phyloP scores from a whole-genome alignment of 2,329 filamentous ascomycete genomes.

The Talaromyces piceae region DNA sequence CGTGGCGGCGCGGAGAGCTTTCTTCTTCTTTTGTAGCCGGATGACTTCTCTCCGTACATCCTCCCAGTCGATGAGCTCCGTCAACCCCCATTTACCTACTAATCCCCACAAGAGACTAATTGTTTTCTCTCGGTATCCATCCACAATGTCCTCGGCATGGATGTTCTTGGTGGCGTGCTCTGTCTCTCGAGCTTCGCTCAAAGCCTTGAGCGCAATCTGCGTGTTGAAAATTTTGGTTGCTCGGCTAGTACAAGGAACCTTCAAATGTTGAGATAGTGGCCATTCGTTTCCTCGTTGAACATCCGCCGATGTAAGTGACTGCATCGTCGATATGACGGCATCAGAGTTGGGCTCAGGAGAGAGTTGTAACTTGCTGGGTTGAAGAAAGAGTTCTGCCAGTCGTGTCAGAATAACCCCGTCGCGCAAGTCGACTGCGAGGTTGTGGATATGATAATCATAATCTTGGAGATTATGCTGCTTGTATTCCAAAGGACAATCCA shows the following conservation, averaged over 20 bases:
- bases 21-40: slow-evolving; percentile 31
- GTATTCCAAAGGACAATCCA: slow-evolving; percentile 50
- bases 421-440: slow-evolving; percentile 55
- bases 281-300: slow-evolving; percentile 32
- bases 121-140: slow-evolving; percentile 59
- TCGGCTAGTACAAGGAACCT: slow-evolving; percentile 49
- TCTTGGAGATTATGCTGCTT: slow-evolving; percentile 53
- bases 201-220: slow-evolving; percentile 48
- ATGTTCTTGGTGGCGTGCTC: slow-evolving; percentile 37
- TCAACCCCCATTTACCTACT: slow-evolving; percentile 50
- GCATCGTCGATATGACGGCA: slow-evolving; percentile 34
- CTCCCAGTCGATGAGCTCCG: slow-evolving; percentile 47
- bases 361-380: slow-evolving; percentile 28
- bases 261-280: slow-evolving; percentile 51
- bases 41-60: slow-evolving; percentile 47
- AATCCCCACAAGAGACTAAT: slow-evolving; percentile 54
- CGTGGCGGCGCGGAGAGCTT: slow-evolving; percentile 11
- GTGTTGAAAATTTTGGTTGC: slow-evolving; percentile 54
- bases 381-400: slow-evolving; percentile 52
- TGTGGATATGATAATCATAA: slow-evolving; percentile 50
- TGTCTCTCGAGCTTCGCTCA: slow-evolving; percentile 39
- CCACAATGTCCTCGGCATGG: slow-evolving; percentile 52
- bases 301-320: slow-evolving; percentile 41
- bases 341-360: slow-evolving; percentile 13
- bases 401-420: slow-evolving; percentile 55